These are phyloP conservation scores for Lycium barbarum DNA, from an alignment of 257 asterid genomes.

Conservation along the genomic window DNA sequence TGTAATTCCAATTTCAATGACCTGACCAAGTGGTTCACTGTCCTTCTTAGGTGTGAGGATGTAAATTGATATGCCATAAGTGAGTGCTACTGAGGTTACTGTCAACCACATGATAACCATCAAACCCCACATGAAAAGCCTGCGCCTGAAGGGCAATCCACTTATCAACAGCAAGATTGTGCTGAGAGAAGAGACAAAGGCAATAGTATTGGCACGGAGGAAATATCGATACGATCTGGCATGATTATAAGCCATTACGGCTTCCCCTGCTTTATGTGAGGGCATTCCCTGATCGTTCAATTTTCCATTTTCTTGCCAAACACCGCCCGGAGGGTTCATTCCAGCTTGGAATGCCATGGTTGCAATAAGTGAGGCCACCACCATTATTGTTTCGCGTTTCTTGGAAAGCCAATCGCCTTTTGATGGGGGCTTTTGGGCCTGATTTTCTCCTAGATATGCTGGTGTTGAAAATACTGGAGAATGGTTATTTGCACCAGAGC, in stretches of 20 bases:
- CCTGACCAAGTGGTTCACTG: slow-evolving; percentile 34
- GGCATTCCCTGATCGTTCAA: slow-evolving; percentile 9
- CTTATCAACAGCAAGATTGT: slow-evolving; percentile 61
- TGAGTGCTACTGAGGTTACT: slow-evolving; percentile 46
- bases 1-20: slow-evolving; percentile 25
- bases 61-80: slow-evolving; percentile 45
- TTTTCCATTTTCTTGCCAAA: slow-evolving; percentile 31
- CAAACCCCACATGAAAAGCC: slow-evolving; percentile 51
- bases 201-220: slow-evolving; percentile 48
- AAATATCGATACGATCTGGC: slow-evolving; percentile 37
- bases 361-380: slow-evolving; percentile 53
- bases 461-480: neutral
- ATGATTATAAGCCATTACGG: slow-evolving; percentile 52
- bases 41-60: slow-evolving; percentile 46
- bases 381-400: slow-evolving; percentile 47
- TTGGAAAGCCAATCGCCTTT: slow-evolving; percentile 44
- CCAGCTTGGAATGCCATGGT: slow-evolving; percentile 58
- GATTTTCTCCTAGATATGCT: neutral
- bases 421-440: neutral
- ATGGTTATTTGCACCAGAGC: neutral
- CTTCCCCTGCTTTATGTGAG: slow-evolving; percentile 50
- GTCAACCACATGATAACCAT: slow-evolving; percentile 69
- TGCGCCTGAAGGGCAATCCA: slow-evolving; percentile 55
- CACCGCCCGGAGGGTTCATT: slow-evolving; percentile 37
- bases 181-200: slow-evolving; percentile 61